Evolutionary conservation across 2,329 filamentous ascomycete genomes (phyloP), one percentile per base, ranked within the genome.

Genomic region (Metarhizium humberi): DNA sequence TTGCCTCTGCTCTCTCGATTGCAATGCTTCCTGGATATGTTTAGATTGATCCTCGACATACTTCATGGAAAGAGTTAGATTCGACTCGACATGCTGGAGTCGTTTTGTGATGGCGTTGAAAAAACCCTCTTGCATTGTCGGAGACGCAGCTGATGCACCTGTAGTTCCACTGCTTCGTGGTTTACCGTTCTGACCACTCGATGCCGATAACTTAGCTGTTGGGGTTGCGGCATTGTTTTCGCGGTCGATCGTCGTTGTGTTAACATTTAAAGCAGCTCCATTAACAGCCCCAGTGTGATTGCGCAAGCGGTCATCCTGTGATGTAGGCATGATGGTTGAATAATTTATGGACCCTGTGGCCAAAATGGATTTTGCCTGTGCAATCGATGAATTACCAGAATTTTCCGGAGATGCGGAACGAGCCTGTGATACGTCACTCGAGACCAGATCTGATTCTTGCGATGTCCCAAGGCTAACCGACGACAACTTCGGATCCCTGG

Each of bases 1-100:
- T 67, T 97, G 94, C 54, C 87, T 85, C 63, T 91, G 91, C 70
- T 97, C 92, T 34, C 95, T 87, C 64, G 88, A 88, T 54, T 84
- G 82, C 59, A 96, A 89, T 0, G 90, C 90, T 61, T 96, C 90
- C 50, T 92, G 87, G 43, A 97, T 77, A 59, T 95, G 90, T 51
- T 85, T 87, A 4, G 92, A 96, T 68, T 97, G 94, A 57, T 96
- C 91, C 72, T 97, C 92, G 57, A 99, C 95, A 66, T 99, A 99
- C 64, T 96, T 89, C 8, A 97, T 76, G 0, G 92, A 96, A 11
- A 97, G 78, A 0, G 92, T 95, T 11, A 92, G 90, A 68, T 97
- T 99, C 16, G 89, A 83, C 70, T 99, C 94, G 7, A 97, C 84
- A 63, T 92, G 85, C 60, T 92, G 89, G 4, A 99, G 79, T 1